Evolutionary conservation across 2,329 filamentous ascomycete genomes (phyloP).

Genomic region (Aspergillus ochraceoroseus): DNA sequence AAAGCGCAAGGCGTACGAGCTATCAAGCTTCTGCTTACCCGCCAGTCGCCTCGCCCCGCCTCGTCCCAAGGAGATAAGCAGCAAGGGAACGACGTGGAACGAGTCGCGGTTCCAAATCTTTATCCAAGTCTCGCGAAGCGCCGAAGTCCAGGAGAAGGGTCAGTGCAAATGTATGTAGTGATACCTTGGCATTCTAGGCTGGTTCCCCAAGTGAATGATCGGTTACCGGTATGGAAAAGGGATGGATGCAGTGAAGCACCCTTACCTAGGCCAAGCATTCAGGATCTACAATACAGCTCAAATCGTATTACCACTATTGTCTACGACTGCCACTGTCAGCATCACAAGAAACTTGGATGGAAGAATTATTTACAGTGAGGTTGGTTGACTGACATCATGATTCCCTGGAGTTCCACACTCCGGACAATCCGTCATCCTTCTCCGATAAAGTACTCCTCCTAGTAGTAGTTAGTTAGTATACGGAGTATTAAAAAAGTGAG

Average conservation of each 20-base stretch:
- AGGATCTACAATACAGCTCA: too few species aligned
- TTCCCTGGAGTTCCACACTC: slow-evolving; percentile 4
- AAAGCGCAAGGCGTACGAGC: too few species aligned
- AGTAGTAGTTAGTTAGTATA: too few species aligned
- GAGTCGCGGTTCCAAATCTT: slow-evolving; percentile 2
- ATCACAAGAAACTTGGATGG: background rate
- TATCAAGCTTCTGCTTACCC: background rate
- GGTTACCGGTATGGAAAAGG: slow-evolving; percentile 2
- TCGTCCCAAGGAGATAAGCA: too few species aligned
- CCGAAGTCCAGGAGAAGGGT: background rate
- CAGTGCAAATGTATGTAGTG: slow-evolving; percentile 5
- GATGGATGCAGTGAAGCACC: too few species aligned
- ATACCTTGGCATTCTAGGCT: slow-evolving; percentile 7
- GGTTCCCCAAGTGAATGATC: slow-evolving; percentile 3
- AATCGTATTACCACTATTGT: too few species aligned
- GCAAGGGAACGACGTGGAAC: slow-evolving; percentile 11
- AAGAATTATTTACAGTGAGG: too few species aligned
- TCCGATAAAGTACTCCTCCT: too few species aligned
- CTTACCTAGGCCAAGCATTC: slow-evolving; percentile 25
- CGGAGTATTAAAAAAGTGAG: too few species aligned
- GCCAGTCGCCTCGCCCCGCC: slow-evolving; percentile 2
- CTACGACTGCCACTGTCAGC: too few species aligned
- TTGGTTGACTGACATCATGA: slow-evolving; percentile 15
- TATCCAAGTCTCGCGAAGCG: background rate
- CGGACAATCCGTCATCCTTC: slow-evolving; percentile 10